Evolutionary conservation across 1,139 yeast species (phyloP).

Genomic region (Debaryomyces robertsiae): DNA sequence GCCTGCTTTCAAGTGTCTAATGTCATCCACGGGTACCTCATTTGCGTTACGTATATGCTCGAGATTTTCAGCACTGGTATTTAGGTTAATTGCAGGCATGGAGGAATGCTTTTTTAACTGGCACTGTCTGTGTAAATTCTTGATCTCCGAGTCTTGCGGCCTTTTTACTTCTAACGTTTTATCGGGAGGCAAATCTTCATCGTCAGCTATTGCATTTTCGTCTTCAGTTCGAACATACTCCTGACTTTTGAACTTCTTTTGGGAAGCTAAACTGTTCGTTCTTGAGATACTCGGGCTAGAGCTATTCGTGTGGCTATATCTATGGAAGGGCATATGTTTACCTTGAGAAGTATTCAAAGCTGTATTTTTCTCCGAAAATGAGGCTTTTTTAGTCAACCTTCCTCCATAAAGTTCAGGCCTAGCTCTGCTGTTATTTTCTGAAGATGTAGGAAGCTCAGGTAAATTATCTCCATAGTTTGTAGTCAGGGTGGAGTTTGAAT

Average conservation of each 20-base stretch:
- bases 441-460: too few relatives aligned
- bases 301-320: slow-evolving; percentile 23
- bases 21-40: too few relatives aligned
- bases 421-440: slow-evolving; percentile 4
- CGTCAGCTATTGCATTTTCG: too few relatives aligned
- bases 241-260: background rate
- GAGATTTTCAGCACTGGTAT: background rate
- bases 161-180: too few relatives aligned
- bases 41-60: background rate
- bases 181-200: background rate
- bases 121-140: background rate
- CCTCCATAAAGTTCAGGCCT: slow-evolving; percentile 9
- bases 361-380: slow-evolving; percentile 16
- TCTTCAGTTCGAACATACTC: too few relatives aligned
- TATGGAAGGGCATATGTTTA: slow-evolving; percentile 19
- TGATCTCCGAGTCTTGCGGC: too few relatives aligned
- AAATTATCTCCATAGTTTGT: slow-evolving; percentile 36
- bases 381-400: background rate
- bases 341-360: too few relatives aligned
- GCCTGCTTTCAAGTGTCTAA: too few relatives aligned
- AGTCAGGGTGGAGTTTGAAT: slow-evolving; percentile 47
- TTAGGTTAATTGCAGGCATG: background rate
- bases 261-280: slow-evolving; percentile 18
- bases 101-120: slow-evolving; percentile 13
- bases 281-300: slow-evolving; percentile 21